phyloP scores from a whole-genome alignment of 192 early-diverging fungal genomes.

The Nowakowskiella sp. region DNA sequence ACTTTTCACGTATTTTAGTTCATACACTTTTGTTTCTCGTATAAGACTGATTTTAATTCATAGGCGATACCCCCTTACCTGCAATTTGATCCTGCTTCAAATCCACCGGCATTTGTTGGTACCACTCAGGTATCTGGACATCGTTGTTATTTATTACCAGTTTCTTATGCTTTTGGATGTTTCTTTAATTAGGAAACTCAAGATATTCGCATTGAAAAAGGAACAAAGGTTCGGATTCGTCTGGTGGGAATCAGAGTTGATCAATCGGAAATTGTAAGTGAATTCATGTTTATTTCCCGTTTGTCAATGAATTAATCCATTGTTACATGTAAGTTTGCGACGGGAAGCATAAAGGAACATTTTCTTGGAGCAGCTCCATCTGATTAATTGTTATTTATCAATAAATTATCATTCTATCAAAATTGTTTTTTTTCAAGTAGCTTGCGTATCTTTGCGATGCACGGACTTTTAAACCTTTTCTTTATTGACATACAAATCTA shows the following conservation, averaged over 20 bases:
- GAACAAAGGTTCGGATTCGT: conserved; percentile 73
- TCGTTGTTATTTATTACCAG: conserved; percentile 1
- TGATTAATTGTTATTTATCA: no score
- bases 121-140: conserved; percentile 61
- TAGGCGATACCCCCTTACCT: conserved; percentile 82
- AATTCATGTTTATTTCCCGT: conserved; percentile 1
- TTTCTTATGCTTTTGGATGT: not conserved
- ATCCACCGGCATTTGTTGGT: conserved; percentile 72
- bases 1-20: conserved; percentile 53
- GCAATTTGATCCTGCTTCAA: conserved; percentile 82
- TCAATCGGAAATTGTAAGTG: conserved; percentile 84
- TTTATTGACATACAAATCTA: no score
- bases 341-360: conserved; percentile 97
- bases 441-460: no score
- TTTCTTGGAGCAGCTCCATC: conserved; percentile 62
- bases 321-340: conserved; percentile 59
- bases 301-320: conserved; percentile 14
- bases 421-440: no score
- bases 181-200: conserved; percentile 16
- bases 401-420: no score
- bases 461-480: no score
- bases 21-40: conserved; percentile 3
- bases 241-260: conserved; percentile 86
- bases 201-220: conserved; percentile 70
- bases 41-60: not conserved